Percentiles rank a stretch among this genome's conserved stretches.
Conservation (phyloP, 2,329 filamentous ascomycete species). For the Diaporthe sp. region DNA sequence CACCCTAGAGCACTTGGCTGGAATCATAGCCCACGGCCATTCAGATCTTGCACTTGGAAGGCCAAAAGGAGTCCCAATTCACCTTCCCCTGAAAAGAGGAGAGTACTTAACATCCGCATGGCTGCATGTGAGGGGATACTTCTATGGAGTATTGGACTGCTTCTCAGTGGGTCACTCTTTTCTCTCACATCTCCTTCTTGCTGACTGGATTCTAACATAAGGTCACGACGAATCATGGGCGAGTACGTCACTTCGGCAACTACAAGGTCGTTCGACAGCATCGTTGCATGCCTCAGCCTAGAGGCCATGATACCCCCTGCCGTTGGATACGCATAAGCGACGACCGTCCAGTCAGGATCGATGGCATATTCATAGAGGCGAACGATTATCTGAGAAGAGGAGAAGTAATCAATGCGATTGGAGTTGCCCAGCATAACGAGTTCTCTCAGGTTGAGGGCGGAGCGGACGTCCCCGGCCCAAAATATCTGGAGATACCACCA, state of each 20-base stretch:
- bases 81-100: not conserved
- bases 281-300: not conserved
- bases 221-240: slow-evolving; percentile 6
- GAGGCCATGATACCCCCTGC: not conserved
- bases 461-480: not conserved
- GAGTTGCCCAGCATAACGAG: not conserved
- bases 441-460: not conserved
- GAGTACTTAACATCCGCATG: slow-evolving; percentile 17
- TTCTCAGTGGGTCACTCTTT: not conserved
- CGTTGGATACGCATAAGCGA: slow-evolving; percentile 21
- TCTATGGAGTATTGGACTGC: not conserved
- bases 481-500: not conserved
- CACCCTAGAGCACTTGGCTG: not conserved
- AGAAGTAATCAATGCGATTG: not conserved
- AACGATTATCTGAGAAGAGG: not conserved
- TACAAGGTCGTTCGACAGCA: not conserved
- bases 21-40: slow-evolving; percentile 10
- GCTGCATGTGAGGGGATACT: not conserved
- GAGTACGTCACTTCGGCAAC: not conserved
- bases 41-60: not conserved
- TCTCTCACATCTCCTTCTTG: not conserved
- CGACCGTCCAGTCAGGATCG: not conserved
- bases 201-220: not conserved
- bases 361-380: slow-evolving; percentile 19
- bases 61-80: not conserved